Percentiles rank a stretch among this genome's conserved stretches.
Conservation (phyloP, 2,329 filamentous ascomycete species). For the Arthrocladium fulminans region DNA sequence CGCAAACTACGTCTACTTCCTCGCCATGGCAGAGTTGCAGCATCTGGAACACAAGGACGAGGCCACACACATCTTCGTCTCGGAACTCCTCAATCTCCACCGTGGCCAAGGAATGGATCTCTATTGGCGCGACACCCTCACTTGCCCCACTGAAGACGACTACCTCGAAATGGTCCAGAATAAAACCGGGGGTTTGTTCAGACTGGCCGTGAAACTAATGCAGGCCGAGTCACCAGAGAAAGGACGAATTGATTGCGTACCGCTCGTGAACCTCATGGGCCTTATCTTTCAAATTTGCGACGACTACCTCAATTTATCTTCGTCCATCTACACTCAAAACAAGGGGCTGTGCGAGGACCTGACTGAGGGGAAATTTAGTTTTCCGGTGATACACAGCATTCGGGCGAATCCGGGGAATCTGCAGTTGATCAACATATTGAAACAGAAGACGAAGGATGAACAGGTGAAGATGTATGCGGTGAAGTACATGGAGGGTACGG, state of each 20-base stretch:
- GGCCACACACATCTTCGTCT: slow-evolving; percentile 37
- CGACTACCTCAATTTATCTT: slow-evolving; percentile 82
- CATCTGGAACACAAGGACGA: slow-evolving; percentile 31
- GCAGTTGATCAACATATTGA: slow-evolving; percentile 79
- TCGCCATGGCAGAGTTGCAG: slow-evolving; percentile 35
- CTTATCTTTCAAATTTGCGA: slow-evolving; percentile 41
- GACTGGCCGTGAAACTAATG: slow-evolving; percentile 39
- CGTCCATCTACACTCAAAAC: slow-evolving; percentile 66
- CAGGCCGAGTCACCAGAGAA: slow-evolving; percentile 29
- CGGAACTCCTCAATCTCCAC: slow-evolving; percentile 40
- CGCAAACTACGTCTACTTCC: slow-evolving; percentile 42
- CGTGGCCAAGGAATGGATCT: slow-evolving; percentile 42
- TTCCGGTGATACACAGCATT: slow-evolving; percentile 90
- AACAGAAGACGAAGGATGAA: slow-evolving; percentile 76
- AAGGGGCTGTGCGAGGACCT: slow-evolving; percentile 94
- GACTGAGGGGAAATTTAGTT: slow-evolving; percentile 94
- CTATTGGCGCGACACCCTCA: slow-evolving; percentile 40
- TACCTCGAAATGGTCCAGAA: slow-evolving; percentile 43
- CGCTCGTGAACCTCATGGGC: slow-evolving; percentile 58
- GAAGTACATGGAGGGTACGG: slow-evolving; percentile 78
- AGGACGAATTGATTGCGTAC: slow-evolving; percentile 31
- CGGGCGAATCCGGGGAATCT: slow-evolving; percentile 41
- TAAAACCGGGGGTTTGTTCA: slow-evolving; percentile 42
- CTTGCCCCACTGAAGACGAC: slow-evolving; percentile 39
- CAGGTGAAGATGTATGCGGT: slow-evolving; percentile 90